Evolutionary conservation across 768 basidiomycete species (phyloP), one percentile per base, ranked within the genome.

Genomic region (Leccinum disarticulatum): DNA sequence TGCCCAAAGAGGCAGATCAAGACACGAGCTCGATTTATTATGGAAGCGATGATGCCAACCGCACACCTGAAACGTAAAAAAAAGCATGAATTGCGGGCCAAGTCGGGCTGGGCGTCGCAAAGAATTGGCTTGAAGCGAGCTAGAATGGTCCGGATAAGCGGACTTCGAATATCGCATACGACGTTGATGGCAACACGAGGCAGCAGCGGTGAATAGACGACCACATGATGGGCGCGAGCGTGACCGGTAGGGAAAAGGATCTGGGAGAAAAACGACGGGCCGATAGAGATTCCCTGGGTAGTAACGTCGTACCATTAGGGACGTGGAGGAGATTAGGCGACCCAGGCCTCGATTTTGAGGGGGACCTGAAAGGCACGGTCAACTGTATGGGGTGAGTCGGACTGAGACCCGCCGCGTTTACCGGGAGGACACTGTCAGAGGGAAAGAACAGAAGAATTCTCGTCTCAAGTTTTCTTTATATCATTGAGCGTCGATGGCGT

Each of bases 11-110:
- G 35, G 49, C 4, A 48, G 8, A 51, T n/a, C 41, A 48, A 25
- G 1, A 17, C 30, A 17, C 9, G 41, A 55, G 25, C 30, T 49
- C 27, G 6, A 47, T 9, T n/a, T 17, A 10, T 43, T 47, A 41
- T 14, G 22, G 22, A 43, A 59, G 25, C 4, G 33, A 15, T 47
- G 43, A 27, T n/a, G 19, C 9, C 14, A 33, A 28, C 15, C 5
- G 67, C 66, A 61, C 62, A 61, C 70, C 55, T 52, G 50, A 19
- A 41, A 31, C 13, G 53, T 28, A 49, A 52, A 50, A 52, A 36
- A 48, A 28, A 19, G 49, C 54, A 57, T 22, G 47, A 6, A 30
- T 55, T 17, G n/a, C 43, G 33, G 64, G 52, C 52, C 52, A 49
- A 48, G 61, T 43, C 62, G 55, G 60, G 25, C 11, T 30, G 25